These are phyloP conservation scores for Penicillium crustosum DNA, from an alignment of 2,329 filamentous ascomycete genomes.

Conservation along the genomic window DNA sequence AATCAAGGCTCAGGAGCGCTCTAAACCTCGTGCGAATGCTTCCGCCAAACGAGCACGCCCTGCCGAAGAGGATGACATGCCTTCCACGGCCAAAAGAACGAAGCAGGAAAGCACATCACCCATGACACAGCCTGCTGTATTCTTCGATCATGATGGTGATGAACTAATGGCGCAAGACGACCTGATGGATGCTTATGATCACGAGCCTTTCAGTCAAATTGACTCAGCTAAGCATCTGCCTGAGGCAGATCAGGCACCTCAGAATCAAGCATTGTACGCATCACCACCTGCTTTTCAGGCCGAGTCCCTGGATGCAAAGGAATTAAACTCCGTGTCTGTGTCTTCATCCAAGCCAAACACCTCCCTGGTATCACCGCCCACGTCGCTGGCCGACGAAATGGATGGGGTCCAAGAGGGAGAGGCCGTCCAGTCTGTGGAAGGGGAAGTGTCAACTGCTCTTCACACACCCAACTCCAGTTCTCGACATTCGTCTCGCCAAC, in stretches of 20 bases:
- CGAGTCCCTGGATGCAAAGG: constrained; percentile 34
- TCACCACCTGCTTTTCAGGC: constrained; percentile 40
- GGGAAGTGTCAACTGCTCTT: constrained; percentile 28
- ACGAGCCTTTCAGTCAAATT: constrained; percentile 11
- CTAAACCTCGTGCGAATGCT: constrained; percentile 58
- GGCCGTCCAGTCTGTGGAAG: constrained; percentile 31
- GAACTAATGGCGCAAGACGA: constrained; percentile 16
- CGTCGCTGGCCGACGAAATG: constrained; percentile 44
- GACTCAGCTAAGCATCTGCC: constrained; percentile 11
- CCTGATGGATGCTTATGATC: constrained; percentile 14
- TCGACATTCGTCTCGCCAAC: constrained; percentile 47
- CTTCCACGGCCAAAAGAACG: constrained; percentile 31
- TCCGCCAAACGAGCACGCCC: constrained; percentile 55
- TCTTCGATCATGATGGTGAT: constrained; percentile 25
- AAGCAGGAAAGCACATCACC: constrained; percentile 39
- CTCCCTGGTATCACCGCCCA: constrained; percentile 47
- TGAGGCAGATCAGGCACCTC: constrained; percentile 17
- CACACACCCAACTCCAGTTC: constrained; percentile 45
- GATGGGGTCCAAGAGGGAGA: constrained; percentile 37
- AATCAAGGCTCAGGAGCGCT: constrained; percentile 61
- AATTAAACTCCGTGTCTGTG: constrained; percentile 28
- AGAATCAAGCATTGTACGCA: constrained; percentile 35
- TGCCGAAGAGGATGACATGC: constrained; percentile 40
- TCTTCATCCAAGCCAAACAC: constrained; percentile 34
- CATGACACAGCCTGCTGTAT: constrained; percentile 19